Base-by-base conservation (phyloP, 441 rosid genomes). In the Euphorbia celastroides region DNA sequence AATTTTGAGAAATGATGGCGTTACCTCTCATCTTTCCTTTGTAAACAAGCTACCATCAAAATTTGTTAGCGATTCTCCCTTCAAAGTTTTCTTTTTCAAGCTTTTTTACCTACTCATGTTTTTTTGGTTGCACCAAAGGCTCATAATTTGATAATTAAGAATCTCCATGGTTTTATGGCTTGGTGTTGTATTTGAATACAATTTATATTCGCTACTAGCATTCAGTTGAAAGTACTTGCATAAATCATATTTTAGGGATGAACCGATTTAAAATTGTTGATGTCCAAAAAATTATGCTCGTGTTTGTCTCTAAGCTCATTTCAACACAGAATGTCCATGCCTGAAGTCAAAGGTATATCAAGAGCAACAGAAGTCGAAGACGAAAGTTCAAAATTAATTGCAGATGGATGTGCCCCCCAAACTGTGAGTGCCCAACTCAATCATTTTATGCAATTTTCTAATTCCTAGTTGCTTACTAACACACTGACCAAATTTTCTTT, bases 331-430 rank as follows among this genome's bases (percentile, higher is more conserved):
- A 88, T 88, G 90, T 87, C 78, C 10, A 83, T 84, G 63, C 96
- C 98, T 25, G 97, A 93, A 76, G 83, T 73, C 48, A 81, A 74
- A 72, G 77, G 68, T 71, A 69, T 82, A 64, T 74, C 90, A 31
- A 74, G 81, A 34, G 79, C 71, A 59, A 58, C 74, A 3, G 57
- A 41, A 28, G 63, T 74, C 2, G 81, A 79, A 72, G 84, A 84
- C 63, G 88, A 82, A 67, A 78, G 81, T 66, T 74, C 84, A 31
- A 77, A 79, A 66, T 71, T 88, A 70, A 76, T 81, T 59, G 74
- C 96, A 5, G 96, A 84, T 64, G 94, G 92, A 23, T 90, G 96
- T 71, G 82, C 80, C 63, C 83, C 86, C 20, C 76, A 85, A 42
- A 81, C 75, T 52, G 97, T 87, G 75, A 82, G 88, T 72, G 23